Evolutionary conservation across 1,284 basidiomycete species (phyloP).

Genomic region (Malassezia pachydermatis): DNA sequence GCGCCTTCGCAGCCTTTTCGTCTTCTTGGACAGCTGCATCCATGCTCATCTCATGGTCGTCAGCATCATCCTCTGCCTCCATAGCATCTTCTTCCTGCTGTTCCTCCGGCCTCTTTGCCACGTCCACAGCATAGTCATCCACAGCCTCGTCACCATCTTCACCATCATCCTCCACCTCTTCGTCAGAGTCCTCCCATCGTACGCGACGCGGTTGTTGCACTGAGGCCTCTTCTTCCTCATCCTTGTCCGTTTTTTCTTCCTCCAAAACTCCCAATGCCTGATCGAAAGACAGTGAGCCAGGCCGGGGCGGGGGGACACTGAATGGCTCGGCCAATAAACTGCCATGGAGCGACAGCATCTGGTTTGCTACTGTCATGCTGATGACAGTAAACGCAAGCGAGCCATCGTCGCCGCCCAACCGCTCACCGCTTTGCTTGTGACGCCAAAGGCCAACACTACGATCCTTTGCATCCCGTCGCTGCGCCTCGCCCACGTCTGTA

Average conservation of each 20-base stretch:
- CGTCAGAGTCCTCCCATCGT: constrained; percentile 14
- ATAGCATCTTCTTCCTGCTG: not conserved
- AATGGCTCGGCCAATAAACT: constrained; percentile 80
- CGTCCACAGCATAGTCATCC: not conserved
- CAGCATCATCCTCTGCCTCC: not conserved
- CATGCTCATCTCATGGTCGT: not conserved
- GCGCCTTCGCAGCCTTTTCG: not conserved
- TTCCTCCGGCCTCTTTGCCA: not conserved
- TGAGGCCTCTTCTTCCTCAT: constrained; percentile 3
- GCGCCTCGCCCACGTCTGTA: constrained; percentile 28
- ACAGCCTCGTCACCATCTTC: not conserved
- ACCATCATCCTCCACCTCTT: constrained; percentile 7
- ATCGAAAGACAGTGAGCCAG: constrained; percentile 21
- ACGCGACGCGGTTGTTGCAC: constrained; percentile 5
- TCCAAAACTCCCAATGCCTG: constrained; percentile 20
- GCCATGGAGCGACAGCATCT: constrained; percentile 85
- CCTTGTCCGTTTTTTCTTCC: constrained; percentile 5
- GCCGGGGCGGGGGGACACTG: constrained; percentile 50
- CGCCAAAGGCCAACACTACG: constrained; percentile 64
- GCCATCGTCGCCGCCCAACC: constrained; percentile 63
- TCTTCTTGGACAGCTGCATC: not conserved
- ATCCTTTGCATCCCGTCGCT: constrained; percentile 12
- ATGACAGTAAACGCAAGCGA: constrained; percentile 77
- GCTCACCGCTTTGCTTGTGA: constrained; percentile 60
- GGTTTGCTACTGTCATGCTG: constrained; percentile 82